Conservation (phyloP, 371 early-diverging fungal genomes). For the Lichtheimia corymbifera region DNA sequence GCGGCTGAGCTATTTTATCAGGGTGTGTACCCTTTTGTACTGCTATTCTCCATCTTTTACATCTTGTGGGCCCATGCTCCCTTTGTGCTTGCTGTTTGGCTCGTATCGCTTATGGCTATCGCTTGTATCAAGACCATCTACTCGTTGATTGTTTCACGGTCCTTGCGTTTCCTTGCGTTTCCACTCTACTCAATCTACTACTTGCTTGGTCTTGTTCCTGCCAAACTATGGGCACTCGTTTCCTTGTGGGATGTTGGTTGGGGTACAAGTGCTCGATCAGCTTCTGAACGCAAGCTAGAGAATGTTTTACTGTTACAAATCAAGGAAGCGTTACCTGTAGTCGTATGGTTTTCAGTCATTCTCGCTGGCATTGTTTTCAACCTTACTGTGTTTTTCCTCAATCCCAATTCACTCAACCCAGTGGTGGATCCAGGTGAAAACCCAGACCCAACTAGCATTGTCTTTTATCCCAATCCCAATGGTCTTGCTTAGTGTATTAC, state of each 20-base stretch:
- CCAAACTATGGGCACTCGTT: constrained; percentile 60
- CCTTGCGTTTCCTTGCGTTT: constrained; percentile 49
- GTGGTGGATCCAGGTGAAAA: not conserved
- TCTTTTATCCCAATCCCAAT: constrained; percentile 43
- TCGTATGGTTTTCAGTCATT: constrained; percentile 33
- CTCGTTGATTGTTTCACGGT: constrained; percentile 35
- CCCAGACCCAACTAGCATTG: constrained; percentile 35
- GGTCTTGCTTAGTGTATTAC: no score
- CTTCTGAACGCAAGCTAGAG: constrained; percentile 43
- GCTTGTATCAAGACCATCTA: constrained; percentile 55
- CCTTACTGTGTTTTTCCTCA: constrained; percentile 21
- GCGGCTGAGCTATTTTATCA: constrained; percentile 65
- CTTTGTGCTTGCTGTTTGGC: constrained; percentile 48
- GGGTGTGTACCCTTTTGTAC: constrained; percentile 64
- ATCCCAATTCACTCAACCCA: constrained; percentile 16
- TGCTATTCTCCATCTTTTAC: constrained; percentile 55
- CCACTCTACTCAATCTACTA: constrained; percentile 58
- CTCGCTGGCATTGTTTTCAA: constrained; percentile 39
- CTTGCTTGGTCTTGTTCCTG: constrained; percentile 57
- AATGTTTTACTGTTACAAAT: constrained; percentile 29
- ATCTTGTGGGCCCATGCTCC: constrained; percentile 42
- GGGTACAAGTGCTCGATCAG: constrained; percentile 58
- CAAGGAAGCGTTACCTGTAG: constrained; percentile 45
- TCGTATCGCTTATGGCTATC: constrained; percentile 44
- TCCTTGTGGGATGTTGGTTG: constrained; percentile 63